Conservation (phyloP, 2,329 filamentous ascomycete species). For the Ceratocystis ficicola region DNA sequence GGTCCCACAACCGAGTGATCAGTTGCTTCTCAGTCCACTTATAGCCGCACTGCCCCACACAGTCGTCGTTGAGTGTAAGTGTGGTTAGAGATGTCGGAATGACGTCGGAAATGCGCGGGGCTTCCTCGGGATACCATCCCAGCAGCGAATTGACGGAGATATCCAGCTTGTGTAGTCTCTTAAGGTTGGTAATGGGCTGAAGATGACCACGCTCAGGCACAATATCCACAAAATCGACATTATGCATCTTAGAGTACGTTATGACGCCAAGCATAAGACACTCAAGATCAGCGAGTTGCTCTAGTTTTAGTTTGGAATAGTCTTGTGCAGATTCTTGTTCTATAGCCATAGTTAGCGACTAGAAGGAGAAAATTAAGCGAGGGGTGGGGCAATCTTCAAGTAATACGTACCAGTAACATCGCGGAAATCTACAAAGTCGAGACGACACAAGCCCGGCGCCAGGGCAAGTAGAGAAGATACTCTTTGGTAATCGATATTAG, state of each 20-base stretch:
- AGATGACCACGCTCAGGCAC: constrained; percentile 10
- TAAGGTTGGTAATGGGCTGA: constrained; percentile 18
- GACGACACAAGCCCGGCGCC: constrained; percentile 13
- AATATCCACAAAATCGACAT: neutral
- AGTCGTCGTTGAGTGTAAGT: constrained; percentile 20
- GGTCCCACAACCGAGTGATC: constrained; percentile 14
- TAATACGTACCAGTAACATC: constrained; percentile 15
- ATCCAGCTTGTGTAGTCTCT: constrained; percentile 18
- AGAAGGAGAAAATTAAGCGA: neutral
- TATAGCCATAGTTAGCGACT: neutral
- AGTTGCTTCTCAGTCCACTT: constrained; percentile 19
- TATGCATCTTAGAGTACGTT: constrained; percentile 8
- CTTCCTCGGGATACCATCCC: constrained; percentile 19
- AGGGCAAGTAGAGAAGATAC: constrained; percentile 15
- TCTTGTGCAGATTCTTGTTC: constrained; percentile 12
- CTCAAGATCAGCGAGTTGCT: constrained; percentile 19
- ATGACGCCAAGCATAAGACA: constrained; percentile 16
- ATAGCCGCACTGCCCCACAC: constrained; percentile 13
- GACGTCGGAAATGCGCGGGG: constrained; percentile 18
- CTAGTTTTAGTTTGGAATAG: constrained; percentile 17
- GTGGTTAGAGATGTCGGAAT: constrained; percentile 19
- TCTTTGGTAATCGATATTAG: constrained; percentile 19
- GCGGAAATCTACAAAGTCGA: constrained; percentile 19
- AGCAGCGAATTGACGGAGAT: constrained; percentile 17
- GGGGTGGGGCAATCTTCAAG: neutral